phyloP scores from a whole-genome alignment of 2,329 filamentous ascomycete species.

The Gremmenia infestans region DNA sequence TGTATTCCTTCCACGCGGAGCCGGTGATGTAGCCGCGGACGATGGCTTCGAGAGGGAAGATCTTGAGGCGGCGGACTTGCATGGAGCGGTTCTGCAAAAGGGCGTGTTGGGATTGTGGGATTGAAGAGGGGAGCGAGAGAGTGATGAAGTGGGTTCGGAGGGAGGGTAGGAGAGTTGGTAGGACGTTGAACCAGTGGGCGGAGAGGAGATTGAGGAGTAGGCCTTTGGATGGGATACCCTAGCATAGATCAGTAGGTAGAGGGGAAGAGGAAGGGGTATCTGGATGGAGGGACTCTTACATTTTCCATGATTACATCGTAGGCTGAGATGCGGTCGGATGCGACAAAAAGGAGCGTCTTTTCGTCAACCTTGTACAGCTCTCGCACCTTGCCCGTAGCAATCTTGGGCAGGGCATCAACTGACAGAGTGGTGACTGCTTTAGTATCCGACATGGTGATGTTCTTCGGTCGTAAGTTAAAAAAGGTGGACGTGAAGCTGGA shows the following conservation, averaged over 20 bases:
- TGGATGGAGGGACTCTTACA: slow-evolving; percentile 51
- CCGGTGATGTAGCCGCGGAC: slow-evolving; percentile 72
- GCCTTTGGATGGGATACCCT: slow-evolving; percentile 66
- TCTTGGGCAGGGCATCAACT: slow-evolving; percentile 15
- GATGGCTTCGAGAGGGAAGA: slow-evolving; percentile 66
- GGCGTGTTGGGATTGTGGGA: slow-evolving; percentile 38
- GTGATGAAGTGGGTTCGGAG: slow-evolving; percentile 61
- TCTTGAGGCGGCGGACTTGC: slow-evolving; percentile 58
- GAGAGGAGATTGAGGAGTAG: slow-evolving; percentile 63
- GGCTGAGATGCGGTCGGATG: slow-evolving; percentile 87
- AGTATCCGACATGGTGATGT: slow-evolving; percentile 9
- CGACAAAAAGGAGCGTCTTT: slow-evolving; percentile 72
- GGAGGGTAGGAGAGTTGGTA: slow-evolving; percentile 49
- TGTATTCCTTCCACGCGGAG: slow-evolving; percentile 65
- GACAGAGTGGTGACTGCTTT: slow-evolving; percentile 11
- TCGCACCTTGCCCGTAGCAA: slow-evolving; percentile 61
- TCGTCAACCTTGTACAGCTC: slow-evolving; percentile 72
- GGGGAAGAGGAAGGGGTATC: slow-evolving; percentile 36
- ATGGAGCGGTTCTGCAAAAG: slow-evolving; percentile 53
- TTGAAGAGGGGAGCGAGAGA: slow-evolving; percentile 47
- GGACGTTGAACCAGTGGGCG: slow-evolving; percentile 62
- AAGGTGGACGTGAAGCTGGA: no score
- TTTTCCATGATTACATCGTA: slow-evolving; percentile 91
- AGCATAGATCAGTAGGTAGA: slow-evolving; percentile 31
- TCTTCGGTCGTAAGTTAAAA: no score